Evolutionary conservation across 2,329 filamentous ascomycete species (phyloP), one percentile per base, ranked within the genome.

Genomic region (Neopestalotiopsis clavispora): DNA sequence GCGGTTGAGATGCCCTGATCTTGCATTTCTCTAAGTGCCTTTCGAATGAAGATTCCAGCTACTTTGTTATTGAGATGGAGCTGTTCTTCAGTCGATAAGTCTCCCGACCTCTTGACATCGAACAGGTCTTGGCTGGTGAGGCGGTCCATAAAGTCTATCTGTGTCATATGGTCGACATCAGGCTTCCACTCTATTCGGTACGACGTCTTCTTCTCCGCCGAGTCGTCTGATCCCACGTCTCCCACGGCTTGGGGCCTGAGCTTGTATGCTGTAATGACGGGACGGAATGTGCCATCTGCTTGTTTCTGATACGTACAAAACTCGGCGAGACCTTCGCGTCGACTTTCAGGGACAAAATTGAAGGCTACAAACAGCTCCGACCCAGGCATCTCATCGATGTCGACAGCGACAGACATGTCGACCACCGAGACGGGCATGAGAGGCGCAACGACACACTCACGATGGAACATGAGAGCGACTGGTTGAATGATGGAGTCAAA

Each of bases 351-450:
- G 17, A 49, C n/a, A n/a, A 68, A 30, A 13, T 65, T 56, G 4
- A 65, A 58, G 4, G 69, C 71, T 7, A 72, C 65, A 6, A 68
- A 13, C 14, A 72, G 61, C 38, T 72, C 71, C 0, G 71, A 57
- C 6, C 68, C 70, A 1, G 71, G 70, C 2, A 64, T 58, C 3
- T 32, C 42, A 5, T 67, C 59, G 4, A 67, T 69, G 12, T 68
- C 61, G 4, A 49, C 66, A 3, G 70, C 59, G 1, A 71, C 45
- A 38, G 63, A 62, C 34, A 71, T 57, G 14, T 71, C 70, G 1
- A 14, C 34, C 52, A 71, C 61, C 28, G 62, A 57, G 38, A 49
- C 45, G 12, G 69, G 70, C 67, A 71, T 69, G 57, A 71, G 62
- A 2, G 69, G 70, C 20, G 69, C 57, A 6, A 66, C 40, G 20